Base-by-base conservation (phyloP, 805 yeast genomes). In the Limtongozyma cylindracea region DNA sequence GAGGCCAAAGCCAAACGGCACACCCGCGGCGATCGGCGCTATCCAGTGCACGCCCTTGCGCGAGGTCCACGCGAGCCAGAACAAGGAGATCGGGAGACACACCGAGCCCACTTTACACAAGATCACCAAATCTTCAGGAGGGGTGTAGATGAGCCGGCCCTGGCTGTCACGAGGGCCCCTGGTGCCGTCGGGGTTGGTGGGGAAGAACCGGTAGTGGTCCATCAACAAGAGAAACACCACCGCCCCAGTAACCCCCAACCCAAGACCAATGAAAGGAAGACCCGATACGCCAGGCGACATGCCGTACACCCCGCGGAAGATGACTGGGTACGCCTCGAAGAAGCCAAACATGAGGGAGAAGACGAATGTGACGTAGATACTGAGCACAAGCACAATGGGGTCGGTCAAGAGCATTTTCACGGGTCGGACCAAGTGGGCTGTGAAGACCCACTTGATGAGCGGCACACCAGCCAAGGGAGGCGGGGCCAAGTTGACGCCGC, bases 291-390 rank as follows among this genome's bases (percentile, higher is more conserved):
- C 47, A 12, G 48, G 31, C 4, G 59, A 49, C 38, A 66, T 66
- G 16, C 46, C 33, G 29, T 60, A 47, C 12, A 47, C 32, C 3
- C 48, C 56, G 12, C 28, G 25, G 28, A 55, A 67, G 3, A 60
- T 63, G 17, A 64, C 44, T 6, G 76, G 74, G 40, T 60, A 61
- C 5, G 62, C 64, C 38, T 67, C 73, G 31, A 65, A 61, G 47
- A 60, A 65, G 12, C 62, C 36, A 35, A 61, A 67, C 28, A 60
- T 30, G 15, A 55, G 38, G 14, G 68, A 59, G 36, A 65, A 66
- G 6, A 53, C 44, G 23, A 64, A 31, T 0, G 66, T 61, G 29
- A 57, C 42, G 35, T 62, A 63, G 13, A 54, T 11, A 32, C 64
- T 53, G 26, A 63, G 52, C 16, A 62, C 44, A 11, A 64, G 26